Evolutionary conservation across 225 moss, liverwort and hornwort species (phyloP).

Genomic region (Marchantia polymorpha): DNA sequence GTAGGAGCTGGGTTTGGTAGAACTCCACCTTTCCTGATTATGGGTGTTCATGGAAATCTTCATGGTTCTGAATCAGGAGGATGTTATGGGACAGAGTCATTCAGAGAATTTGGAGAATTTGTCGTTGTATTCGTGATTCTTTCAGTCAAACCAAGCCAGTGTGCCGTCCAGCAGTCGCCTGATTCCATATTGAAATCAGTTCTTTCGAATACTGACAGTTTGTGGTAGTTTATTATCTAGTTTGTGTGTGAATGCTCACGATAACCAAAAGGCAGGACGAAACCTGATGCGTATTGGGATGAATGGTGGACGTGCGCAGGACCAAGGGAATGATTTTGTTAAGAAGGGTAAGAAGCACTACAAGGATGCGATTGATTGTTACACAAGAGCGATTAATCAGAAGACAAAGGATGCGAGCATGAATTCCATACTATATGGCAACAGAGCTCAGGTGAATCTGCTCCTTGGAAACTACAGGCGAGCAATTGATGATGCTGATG

Average conservation of each 20-base stretch:
- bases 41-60: not conserved
- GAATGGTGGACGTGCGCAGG: conserved; percentile 41
- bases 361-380: conserved; percentile 76
- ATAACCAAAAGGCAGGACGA: not conserved
- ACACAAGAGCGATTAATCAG: conserved; percentile 71
- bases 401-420: conserved; percentile 49
- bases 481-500: conserved; percentile 73
- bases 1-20: not conserved
- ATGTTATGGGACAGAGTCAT: too few species aligned
- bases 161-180: too few species aligned
- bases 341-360: conserved; percentile 91
- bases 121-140: too few species aligned
- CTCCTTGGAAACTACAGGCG: conserved; percentile 85
- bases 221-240: not conserved
- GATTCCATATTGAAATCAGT: too few species aligned
- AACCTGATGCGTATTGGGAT: not conserved
- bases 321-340: conserved; percentile 79
- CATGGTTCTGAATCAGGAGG: not conserved
- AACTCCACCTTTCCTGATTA: not conserved
- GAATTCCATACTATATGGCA: conserved; percentile 79
- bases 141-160: too few species aligned
- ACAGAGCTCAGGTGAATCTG: conserved; percentile 80
- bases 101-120: too few species aligned
- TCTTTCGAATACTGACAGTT: too few species aligned
- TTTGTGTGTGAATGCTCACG: not conserved